Evolutionary conservation across 495 filamentous ascomycete species (phyloP), one percentile per base, ranked within the genome.

Genomic region (Penicillium argentinense): DNA sequence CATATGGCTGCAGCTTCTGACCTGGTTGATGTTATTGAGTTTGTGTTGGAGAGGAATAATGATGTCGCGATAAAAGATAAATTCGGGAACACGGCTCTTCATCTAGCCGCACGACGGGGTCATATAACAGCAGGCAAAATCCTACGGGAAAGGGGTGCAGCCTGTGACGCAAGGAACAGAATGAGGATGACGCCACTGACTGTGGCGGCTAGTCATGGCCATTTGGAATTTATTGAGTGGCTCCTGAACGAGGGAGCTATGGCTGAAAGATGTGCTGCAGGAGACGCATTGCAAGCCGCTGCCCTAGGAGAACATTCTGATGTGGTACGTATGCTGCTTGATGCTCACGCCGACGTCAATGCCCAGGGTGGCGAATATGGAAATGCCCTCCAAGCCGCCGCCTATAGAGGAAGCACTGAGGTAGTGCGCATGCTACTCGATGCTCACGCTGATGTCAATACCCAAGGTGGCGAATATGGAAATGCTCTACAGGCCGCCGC

Each of bases 271-370:
- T n/a, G n/a, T n/a, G n/a, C n/a, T n/a, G n/a, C n/a, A n/a, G n/a
- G n/a, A n/a, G n/a, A n/a, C n/a, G n/a, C n/a, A n/a, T n/a, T n/a
- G n/a, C n/a, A n/a, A n/a, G n/a, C n/a, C n/a, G n/a, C 41, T 44
- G 9, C 41, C 5, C 14, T 24, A 6, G 17, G 4, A 23, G 41
- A 28, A 0, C 19, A 44, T 34, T 6, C 21, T 4, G 24, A 6
- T 14, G 26, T 25, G 28, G 48, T 51, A 11, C 41, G 17, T 18
- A 37, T 51, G 13, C 25, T 51, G 12, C 34, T 51, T 12, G 24
- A 45, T 25, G 39, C 33, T 25, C 26, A 28, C 7, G 48, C 48
- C 23, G 48, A 51, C 33, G n/a, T 41, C 38, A 41, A 41, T 16
- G 38, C 38, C n/a, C n/a, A n/a, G n/a, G n/a, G n/a, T n/a, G n/a